Percentiles rank a stretch among this genome's conserved stretches.
Evolutionary conservation across 2,329 filamentous ascomycete species (phyloP).

Genomic region (Chrysoporthe cubensis): DNA sequence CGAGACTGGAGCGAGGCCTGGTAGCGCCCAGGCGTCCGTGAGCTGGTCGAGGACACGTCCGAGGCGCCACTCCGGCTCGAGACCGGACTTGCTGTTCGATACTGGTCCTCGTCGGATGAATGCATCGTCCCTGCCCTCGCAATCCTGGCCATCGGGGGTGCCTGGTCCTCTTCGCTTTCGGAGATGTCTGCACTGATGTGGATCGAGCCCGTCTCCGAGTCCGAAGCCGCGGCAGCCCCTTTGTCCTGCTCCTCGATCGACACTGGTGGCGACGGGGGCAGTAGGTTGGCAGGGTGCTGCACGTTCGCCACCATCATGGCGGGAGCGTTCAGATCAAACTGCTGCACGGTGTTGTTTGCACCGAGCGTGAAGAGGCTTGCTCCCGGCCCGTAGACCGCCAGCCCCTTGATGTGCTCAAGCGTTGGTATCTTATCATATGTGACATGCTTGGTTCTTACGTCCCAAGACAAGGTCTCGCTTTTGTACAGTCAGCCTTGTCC

Average conservation of each 20-base stretch:
- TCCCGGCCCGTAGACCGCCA: constrained; percentile 86
- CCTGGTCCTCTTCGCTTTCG: constrained; percentile 76
- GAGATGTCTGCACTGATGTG: constrained; percentile 64
- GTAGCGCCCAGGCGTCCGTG: constrained; percentile 54
- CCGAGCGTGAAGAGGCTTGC: constrained; percentile 93
- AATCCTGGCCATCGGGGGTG: constrained; percentile 76
- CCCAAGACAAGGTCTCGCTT: constrained; percentile 92
- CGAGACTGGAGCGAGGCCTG: constrained; percentile 57
- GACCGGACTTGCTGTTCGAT: constrained; percentile 68
- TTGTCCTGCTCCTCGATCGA: constrained; percentile 74
- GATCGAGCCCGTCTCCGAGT: constrained; percentile 59
- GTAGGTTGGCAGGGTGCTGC: constrained; percentile 78
- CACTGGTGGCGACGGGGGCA: constrained; percentile 81
- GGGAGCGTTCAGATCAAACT: constrained; percentile 89
- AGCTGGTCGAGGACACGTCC: constrained; percentile 58
- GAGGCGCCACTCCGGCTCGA: constrained; percentile 69
- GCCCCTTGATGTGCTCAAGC: constrained; percentile 75
- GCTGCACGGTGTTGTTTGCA: constrained; percentile 85
- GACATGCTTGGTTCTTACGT: constrained; percentile 97
- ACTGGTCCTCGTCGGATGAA: constrained; percentile 63
- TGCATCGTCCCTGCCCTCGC: constrained; percentile 69
- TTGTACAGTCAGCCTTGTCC: constrained; percentile 37
- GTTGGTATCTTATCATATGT: constrained; percentile 89
- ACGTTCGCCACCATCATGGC: constrained; percentile 82
- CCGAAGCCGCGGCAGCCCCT: constrained; percentile 55